A percentile compares a stretch with the other conserved stretches of the same genome.
These are phyloP conservation scores for Arthrobotrys conoides DNA, from an alignment of 2,329 filamentous ascomycete species.

Conservation along the genomic window DNA sequence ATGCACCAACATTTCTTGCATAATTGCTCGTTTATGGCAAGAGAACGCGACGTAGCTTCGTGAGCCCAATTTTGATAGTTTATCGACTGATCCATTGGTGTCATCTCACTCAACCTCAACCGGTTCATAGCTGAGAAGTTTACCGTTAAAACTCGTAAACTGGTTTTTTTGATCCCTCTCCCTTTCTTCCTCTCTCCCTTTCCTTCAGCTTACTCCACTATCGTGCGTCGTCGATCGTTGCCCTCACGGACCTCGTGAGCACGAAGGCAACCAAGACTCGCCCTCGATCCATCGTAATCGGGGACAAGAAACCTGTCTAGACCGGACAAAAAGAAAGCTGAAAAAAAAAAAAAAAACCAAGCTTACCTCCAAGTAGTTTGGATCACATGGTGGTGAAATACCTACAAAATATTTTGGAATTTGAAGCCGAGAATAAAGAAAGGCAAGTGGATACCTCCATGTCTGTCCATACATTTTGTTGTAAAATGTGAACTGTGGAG, in stretches of 20 bases:
- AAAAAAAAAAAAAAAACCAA: slow-evolving; percentile 19
- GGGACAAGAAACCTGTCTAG: not conserved
- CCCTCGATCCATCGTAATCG: slow-evolving; percentile 4
- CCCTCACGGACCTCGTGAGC: slow-evolving; percentile 27
- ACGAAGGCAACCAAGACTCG: slow-evolving; percentile 32
- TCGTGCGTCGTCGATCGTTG: slow-evolving; percentile 58
- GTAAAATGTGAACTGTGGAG: slow-evolving; percentile 32
- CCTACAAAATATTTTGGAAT: slow-evolving; percentile 7
- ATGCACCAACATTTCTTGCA: slow-evolving; percentile 7
- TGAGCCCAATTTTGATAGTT: not conserved
- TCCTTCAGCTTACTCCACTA: slow-evolving; percentile 48
- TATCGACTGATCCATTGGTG: not conserved
- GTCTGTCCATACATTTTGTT: slow-evolving; percentile 15
- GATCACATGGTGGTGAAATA: slow-evolving; percentile 52
- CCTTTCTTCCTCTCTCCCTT: slow-evolving; percentile 15
- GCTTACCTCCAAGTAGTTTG: slow-evolving; percentile 48
- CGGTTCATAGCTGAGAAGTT: slow-evolving; percentile 5
- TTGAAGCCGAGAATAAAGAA: slow-evolving; percentile 33
- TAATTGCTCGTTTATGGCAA: slow-evolving; percentile 12
- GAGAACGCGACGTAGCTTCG: slow-evolving; percentile 1
- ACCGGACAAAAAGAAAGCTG: slow-evolving; percentile 18
- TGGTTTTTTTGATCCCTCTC: slow-evolving; percentile 14
- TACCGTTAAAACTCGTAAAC: slow-evolving; percentile 26
- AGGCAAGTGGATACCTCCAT: slow-evolving; percentile 11
- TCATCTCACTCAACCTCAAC: not conserved